Conservation (phyloP, 768 basidiomycete genomes). For the Clavulina sp. region DNA sequence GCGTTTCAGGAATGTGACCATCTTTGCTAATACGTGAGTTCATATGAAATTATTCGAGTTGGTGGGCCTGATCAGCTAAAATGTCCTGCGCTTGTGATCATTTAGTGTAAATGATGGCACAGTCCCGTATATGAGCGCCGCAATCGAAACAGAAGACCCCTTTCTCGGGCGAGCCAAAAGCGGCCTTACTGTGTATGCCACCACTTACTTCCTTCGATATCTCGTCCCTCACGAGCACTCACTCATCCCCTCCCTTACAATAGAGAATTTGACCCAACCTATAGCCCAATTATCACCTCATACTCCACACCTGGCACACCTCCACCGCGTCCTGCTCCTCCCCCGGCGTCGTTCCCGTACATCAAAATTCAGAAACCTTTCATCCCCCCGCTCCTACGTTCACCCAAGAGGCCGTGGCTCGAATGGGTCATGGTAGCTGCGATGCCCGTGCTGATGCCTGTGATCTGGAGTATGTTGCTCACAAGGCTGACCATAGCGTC, state of each 20-base stretch:
- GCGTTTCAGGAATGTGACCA: conserved; percentile 45
- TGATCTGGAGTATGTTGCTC: conserved; percentile 31
- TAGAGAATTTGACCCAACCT: conserved; percentile 41
- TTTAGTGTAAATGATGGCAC: conserved; percentile 33
- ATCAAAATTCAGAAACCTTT: conserved; percentile 28
- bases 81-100: too few species aligned
- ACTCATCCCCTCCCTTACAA: too few species aligned
- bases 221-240: too few species aligned
- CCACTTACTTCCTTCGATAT: neutral
- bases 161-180: conserved; percentile 38
- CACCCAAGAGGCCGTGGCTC: conserved; percentile 14
- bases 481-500: conserved; percentile 9
- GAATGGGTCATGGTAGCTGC: conserved; percentile 38
- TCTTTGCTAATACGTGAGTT: conserved; percentile 68
- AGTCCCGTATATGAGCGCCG: conserved; percentile 68
- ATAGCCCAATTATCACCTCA: conserved; percentile 37
- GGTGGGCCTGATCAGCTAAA: too few species aligned
- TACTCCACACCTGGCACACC: conserved; percentile 31
- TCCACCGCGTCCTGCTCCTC: conserved; percentile 20
- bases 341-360: conserved; percentile 22
- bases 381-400: conserved; percentile 42
- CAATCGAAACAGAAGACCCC: conserved; percentile 49
- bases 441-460: conserved; percentile 51
- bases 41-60: neutral
- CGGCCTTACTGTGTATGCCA: conserved; percentile 43